Evolutionary conservation across 2,329 filamentous ascomycete genomes (phyloP).

Genomic region (Aureobasidium namibiae): DNA sequence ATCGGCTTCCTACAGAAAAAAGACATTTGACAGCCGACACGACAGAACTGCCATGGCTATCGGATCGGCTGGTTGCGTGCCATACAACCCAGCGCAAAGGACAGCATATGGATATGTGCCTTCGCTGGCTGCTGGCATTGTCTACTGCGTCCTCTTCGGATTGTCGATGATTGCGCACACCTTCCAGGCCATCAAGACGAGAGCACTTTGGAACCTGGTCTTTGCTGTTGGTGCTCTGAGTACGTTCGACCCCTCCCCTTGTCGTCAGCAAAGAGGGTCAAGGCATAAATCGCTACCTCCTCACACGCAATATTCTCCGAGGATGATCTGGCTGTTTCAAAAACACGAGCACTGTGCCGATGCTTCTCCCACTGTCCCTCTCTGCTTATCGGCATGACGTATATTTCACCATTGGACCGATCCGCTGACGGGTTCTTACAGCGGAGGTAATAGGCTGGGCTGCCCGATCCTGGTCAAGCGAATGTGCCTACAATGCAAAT

Average conservation of each 20-base stretch:
- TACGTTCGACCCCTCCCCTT: background rate
- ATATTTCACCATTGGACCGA: no score
- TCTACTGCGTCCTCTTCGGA: slow-evolving; percentile 15
- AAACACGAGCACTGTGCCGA: no score
- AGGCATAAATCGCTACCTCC: no score
- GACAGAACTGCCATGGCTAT: slow-evolving; percentile 7
- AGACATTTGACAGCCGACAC: background rate
- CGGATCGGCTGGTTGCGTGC: slow-evolving; percentile 11
- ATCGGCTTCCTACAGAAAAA: background rate
- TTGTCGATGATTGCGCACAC: slow-evolving; percentile 11
- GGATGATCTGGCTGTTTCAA: no score
- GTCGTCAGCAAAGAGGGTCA: no score
- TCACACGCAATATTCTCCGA: no score
- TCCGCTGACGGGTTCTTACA: background rate
- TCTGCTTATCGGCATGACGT: no score
- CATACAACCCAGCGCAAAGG: slow-evolving; percentile 3
- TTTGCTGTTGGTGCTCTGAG: slow-evolving; percentile 13
- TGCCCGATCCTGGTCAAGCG: slow-evolving; percentile 9
- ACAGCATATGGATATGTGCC: slow-evolving; percentile 15
- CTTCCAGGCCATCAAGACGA: slow-evolving; percentile 4
- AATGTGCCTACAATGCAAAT: slow-evolving; percentile 10
- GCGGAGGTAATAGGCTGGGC: slow-evolving; percentile 14
- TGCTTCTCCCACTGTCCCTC: no score
- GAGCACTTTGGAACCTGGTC: slow-evolving; percentile 12
- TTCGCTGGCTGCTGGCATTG: slow-evolving; percentile 11